Base-by-base conservation (phyloP, 106 monocot species). In the Platanthera zijinensis region DNA sequence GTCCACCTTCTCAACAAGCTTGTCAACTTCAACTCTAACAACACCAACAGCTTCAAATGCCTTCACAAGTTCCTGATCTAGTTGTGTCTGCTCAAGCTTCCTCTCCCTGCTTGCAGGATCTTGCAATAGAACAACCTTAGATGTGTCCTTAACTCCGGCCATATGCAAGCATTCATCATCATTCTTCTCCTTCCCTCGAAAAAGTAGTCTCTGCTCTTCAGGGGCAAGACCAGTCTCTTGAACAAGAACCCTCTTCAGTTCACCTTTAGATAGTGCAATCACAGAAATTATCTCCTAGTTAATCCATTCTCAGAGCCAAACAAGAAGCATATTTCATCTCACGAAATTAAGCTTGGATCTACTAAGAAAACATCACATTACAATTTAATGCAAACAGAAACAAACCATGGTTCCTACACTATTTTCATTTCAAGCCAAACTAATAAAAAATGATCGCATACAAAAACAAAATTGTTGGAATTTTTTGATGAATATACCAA, bases 141-240 rank as follows among this genome's bases (percentile, higher is more conserved):
- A 82, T 83, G 78, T 82, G 85, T 89, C 85, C 78, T 89, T 97
- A 52, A 97, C 78, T 49, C 97, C 97, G 3, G 82, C 87, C 72
- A 84, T 88, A 70, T 89, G 91, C 75, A 97, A 75, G 76, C 14
- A 77, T 62, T 94, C 97, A 14, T 81, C 84, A 75, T 97, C 79
- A 13, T 84, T 88, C 75, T 86, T 94, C 80, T 89, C 89, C 66
- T 94, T 97, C 75, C 97, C 97, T 73, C 94, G 85, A 63, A 94
- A 97, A 51, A 97, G 69, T n/a, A 97, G 74, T 74, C 86, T 86
- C 76, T 97, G 97, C 10, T 91, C 87, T 66, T 87, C 77, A 54
- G 97, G 94, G 71, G 88, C 83, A 76, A 97, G 69, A 49, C 91
- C 89, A 83, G 85, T 82, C 69, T 80, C 78, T 68, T 83, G 80